These are phyloP conservation scores for Pythium grandisporangium DNA, from an alignment of 352 stramenopile genomes.

Conservation along the genomic window DNA sequence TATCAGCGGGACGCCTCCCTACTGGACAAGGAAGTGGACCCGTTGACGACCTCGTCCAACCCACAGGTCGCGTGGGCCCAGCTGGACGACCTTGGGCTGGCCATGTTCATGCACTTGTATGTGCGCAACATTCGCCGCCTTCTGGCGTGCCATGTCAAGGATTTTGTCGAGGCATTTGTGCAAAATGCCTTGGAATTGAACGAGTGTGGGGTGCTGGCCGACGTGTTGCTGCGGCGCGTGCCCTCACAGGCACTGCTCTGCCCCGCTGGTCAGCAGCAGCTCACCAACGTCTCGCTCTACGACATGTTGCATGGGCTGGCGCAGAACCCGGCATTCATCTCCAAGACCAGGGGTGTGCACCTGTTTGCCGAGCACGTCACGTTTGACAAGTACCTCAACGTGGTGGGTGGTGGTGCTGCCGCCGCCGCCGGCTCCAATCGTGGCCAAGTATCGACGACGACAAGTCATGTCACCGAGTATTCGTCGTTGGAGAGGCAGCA, in stretches of 20 bases:
- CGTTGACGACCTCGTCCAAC: slow-evolving; percentile 62
- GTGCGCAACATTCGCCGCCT: slow-evolving; percentile 73
- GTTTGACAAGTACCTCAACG: slow-evolving; percentile 84
- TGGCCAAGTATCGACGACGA: too few relatives aligned
- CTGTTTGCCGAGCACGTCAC: slow-evolving; percentile 74
- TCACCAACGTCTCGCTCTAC: slow-evolving; percentile 75
- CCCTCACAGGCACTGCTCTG: slow-evolving; percentile 69
- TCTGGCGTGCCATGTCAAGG: slow-evolving; percentile 78
- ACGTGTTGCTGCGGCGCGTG: slow-evolving; percentile 63
- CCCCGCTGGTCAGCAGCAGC: slow-evolving; percentile 63
- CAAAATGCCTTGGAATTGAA: slow-evolving; percentile 77
- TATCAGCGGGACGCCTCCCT: slow-evolving; percentile 46
- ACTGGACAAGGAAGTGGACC: slow-evolving; percentile 53
- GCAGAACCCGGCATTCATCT: slow-evolving; percentile 64
- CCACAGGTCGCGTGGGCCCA: slow-evolving; percentile 68
- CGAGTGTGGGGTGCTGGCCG: slow-evolving; percentile 66
- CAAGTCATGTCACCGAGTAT: slow-evolving; percentile 45
- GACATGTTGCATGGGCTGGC: slow-evolving; percentile 65
- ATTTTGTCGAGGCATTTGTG: slow-evolving; percentile 73
- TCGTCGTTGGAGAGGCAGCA: slow-evolving; percentile 72
- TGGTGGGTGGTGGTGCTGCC: too few relatives aligned
- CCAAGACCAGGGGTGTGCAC: slow-evolving; percentile 61
- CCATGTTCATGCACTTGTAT: slow-evolving; percentile 85
- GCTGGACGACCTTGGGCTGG: slow-evolving; percentile 63
- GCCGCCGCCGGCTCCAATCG: slow-evolving; percentile 59